Evolutionary conservation across 768 basidiomycete genomes (phyloP).

Genomic region (Macrolepiota fuliginosa): DNA sequence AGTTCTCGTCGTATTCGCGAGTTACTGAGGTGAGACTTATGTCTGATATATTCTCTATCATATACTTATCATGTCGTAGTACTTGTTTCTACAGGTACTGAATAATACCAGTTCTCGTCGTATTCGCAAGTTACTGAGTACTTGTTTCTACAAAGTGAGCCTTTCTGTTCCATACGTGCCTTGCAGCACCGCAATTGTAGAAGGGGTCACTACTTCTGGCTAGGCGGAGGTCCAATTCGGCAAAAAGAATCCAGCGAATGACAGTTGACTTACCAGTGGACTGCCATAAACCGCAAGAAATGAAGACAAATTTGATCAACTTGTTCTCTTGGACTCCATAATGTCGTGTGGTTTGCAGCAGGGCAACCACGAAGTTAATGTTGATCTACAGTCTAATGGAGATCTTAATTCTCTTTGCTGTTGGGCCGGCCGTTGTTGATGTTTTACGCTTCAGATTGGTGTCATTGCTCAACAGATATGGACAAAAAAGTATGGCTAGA

Average conservation of each 20-base stretch:
- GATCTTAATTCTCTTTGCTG: conserved; percentile 27
- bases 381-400: conserved; percentile 44
- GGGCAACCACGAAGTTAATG: conserved; percentile 49
- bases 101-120: no score
- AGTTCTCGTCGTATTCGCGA: no score
- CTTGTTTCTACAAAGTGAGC: no score
- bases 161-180: conserved; percentile 57
- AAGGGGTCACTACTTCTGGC: conserved; percentile 43
- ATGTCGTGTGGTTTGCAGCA: conserved; percentile 37
- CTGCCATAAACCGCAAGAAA: conserved; percentile 65
- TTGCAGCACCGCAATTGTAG: conserved; percentile 52
- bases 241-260: not conserved
- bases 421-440: conserved; percentile 22
- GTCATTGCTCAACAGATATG: not conserved
- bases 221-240: not conserved
- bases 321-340: conserved; percentile 18
- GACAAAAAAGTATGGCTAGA: conserved; percentile 13
- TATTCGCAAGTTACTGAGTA: no score
- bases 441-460: not conserved
- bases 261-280: conserved; percentile 32
- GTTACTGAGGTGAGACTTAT: no score
- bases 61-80: no score
- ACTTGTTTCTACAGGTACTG: no score
- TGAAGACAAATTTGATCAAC: conserved; percentile 53
- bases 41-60: no score